Evolutionary conservation across 208 protist genomes (phyloP), one percentile per base, ranked within the genome.

Genomic region (Leptomonas seymouri): DNA sequence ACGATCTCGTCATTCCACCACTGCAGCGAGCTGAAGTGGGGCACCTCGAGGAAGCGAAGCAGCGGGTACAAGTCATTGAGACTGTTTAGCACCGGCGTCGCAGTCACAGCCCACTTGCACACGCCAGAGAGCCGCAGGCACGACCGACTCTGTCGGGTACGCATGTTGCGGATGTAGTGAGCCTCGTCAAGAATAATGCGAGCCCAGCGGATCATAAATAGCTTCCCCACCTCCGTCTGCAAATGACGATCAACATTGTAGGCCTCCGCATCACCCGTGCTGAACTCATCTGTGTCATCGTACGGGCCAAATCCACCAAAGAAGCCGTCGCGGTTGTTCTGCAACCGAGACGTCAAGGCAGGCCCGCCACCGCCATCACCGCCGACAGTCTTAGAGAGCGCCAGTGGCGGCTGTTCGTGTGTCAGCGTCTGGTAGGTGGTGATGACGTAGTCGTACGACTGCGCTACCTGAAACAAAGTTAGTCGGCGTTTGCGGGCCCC

Each of bases 121-220:
- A 66, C 61, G 30, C 78, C 84, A 28, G 51, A 75, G 20, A 95
- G 80, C 54, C 76, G 62, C 44, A 87, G 54, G 62, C 78, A 87
- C 4, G 78, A 68, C 15, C 76, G 83, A 49, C 73, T 77, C 73
- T 83, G 78, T 6, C 59, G 60, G 16, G 83, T 85, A 57, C 75
- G 80, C 53, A 78, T 65, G 69, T 95, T 93, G 44, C 92, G 89
- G 27, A 94, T 96, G 25, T 76, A 79, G 63, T 98, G 95, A 2
- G 91, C 88, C 61, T 98, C 94, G 64, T 98, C 95, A 4, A 98
- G 72, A 20, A 98, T 86, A 21, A 98, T 78, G 58, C 95, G 80
- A 27, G 81, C 78, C 91, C 93, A 98, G 20, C 80, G 75, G 20
- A 94, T 89, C 78, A 89, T 76, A 55, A 82, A 87, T 20, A 97